Conservation (phyloP, 1,284 basidiomycete genomes). For the Rhodotorula sp. region DNA sequence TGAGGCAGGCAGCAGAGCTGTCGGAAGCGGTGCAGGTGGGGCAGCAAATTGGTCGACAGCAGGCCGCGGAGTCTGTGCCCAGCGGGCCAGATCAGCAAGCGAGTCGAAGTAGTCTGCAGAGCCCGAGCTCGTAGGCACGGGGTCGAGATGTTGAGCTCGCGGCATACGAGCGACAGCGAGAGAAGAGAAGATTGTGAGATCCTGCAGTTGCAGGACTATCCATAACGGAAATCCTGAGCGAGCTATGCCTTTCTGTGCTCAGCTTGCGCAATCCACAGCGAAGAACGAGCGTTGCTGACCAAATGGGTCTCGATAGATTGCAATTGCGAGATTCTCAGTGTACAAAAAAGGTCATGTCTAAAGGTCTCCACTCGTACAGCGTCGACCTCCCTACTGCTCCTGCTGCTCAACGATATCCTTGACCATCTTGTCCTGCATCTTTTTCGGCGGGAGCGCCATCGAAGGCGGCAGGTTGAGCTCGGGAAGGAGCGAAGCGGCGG, state of each 20-base stretch:
- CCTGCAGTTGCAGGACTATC: neutral
- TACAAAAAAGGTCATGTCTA: neutral
- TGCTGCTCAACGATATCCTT: constrained; percentile 28
- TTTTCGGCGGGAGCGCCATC: constrained; percentile 49
- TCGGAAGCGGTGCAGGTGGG: neutral
- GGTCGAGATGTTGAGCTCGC: neutral
- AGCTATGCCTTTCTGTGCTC: neutral
- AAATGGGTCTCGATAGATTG: neutral
- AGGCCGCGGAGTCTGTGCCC: neutral
- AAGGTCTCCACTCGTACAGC: neutral
- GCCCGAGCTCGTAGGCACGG: neutral
- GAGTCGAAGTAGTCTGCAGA: constrained; percentile 21
- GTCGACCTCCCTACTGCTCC: neutral
- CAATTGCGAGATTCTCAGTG: neutral
- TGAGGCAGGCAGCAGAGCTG: neutral
- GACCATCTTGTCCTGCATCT: constrained; percentile 22
- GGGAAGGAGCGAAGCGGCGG: constrained; percentile 66
- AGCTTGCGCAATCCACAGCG: neutral
- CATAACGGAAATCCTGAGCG: too few species aligned
- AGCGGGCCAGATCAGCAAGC: constrained; percentile 9
- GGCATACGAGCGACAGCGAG: constrained; percentile 1
- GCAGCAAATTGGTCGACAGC: neutral
- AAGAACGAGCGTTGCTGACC: too few species aligned
- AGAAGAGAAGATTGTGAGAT: neutral
- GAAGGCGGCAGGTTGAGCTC: constrained; percentile 79